Evolutionary conservation across 768 basidiomycete species (phyloP).

Genomic region (Rhodosporidiobolus sp.): DNA sequence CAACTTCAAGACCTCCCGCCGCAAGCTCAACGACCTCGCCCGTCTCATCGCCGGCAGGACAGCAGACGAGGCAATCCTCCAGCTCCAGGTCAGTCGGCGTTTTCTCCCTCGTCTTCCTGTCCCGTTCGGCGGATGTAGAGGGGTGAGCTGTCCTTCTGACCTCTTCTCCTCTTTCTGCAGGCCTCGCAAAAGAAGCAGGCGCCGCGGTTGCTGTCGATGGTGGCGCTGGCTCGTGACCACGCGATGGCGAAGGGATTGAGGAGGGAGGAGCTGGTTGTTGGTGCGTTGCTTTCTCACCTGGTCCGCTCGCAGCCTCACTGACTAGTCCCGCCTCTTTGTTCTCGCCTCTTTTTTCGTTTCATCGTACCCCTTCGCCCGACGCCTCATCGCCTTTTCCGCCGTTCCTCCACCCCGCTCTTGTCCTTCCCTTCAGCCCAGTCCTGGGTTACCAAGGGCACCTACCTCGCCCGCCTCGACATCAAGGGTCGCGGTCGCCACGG

Average conservation of each 20-base stretch:
- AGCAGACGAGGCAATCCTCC: slow-evolving; percentile 89
- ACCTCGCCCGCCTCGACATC: slow-evolving; percentile 67
- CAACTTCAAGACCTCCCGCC: slow-evolving; percentile 80
- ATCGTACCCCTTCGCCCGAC: not conserved
- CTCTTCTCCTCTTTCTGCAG: not conserved
- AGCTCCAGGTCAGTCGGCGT: slow-evolving; percentile 70
- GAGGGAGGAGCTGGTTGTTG: slow-evolving; percentile 69
- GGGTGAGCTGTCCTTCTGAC: not conserved
- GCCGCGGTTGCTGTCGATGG: slow-evolving; percentile 78
- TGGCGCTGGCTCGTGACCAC: slow-evolving; percentile 80
- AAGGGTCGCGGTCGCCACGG: slow-evolving; percentile 79
- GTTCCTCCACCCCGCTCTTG: not conserved
- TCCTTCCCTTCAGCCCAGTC: slow-evolving; percentile 64
- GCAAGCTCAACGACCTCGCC: slow-evolving; percentile 83
- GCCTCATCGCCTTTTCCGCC: not conserved
- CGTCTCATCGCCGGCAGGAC: slow-evolving; percentile 85
- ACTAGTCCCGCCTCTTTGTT: no score
- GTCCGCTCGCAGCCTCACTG: no score
- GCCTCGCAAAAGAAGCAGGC: slow-evolving; percentile 81
- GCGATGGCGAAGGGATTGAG: slow-evolving; percentile 76
- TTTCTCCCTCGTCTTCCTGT: not conserved
- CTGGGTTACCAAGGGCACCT: slow-evolving; percentile 85
- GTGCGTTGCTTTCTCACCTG: slow-evolving; percentile 56
- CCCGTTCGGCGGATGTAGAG: no score
- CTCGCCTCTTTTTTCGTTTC: not conserved